Evolutionary conservation across 2,329 filamentous ascomycete species (phyloP), one percentile per base, ranked within the genome.

Genomic region (Penicillium freii): DNA sequence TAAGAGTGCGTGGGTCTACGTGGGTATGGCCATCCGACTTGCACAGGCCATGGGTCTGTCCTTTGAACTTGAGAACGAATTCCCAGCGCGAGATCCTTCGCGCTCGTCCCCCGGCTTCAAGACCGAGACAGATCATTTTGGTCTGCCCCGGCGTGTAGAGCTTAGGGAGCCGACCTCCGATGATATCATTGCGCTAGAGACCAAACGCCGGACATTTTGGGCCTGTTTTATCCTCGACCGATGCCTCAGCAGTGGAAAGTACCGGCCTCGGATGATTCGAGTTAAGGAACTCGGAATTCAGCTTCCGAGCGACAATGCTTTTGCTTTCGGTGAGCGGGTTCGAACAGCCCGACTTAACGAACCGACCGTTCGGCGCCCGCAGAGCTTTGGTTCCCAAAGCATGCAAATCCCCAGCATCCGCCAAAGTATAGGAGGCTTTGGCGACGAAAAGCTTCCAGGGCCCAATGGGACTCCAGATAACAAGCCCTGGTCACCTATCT

Each of bases 221-320:
- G 81, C 80, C 51, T 84, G 82, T 62, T 84, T 82, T 64, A 80
- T 83, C 49, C 73, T 84, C 65, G 82, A 84, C 67, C 77, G 81
- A 4, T 83, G 81, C 58, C 62, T 84, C 27, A 83, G 81, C 62
- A 80, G 79, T 62, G 82, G 82, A 19, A 81, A 80, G 56, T 79
- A 82, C 63, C 77, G 82, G 5, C 82, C 81, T 1, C 78, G 79
- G 31, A 82, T 82, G 76, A 69, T 85, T 43, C 75, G 76, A 19
- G 74, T 80, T 2, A 74, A 77, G 33, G 78, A 84, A 39, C 65
- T 85, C 17, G 75, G 74, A 15, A 81, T 84, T 19, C 82, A 84
- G 60, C 73, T 85, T 7, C 82, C 82, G 13, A 84, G 81, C 60
- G 81, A 84, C 51, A 76, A 79, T 34, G 80, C 82, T 1, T 85